Evolutionary conservation across 768 basidiomycete species (phyloP), one percentile per base, ranked within the genome.

Genomic region (Boletus fagicola): DNA sequence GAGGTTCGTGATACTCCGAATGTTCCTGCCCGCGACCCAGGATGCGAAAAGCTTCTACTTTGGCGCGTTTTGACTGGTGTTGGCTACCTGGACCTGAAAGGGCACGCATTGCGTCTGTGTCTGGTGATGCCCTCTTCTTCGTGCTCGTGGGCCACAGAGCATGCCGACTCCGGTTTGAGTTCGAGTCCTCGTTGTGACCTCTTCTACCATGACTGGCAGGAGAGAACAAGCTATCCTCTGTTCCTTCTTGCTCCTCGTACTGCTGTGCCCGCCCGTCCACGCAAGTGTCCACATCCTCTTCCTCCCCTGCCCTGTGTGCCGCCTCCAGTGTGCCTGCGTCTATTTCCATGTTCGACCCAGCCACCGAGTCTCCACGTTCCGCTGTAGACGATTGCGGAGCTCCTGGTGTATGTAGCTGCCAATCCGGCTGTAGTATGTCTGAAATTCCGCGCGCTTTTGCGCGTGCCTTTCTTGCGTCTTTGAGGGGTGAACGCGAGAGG

Each of bases 401-500:
- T 26, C 35, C 30, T 10, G 57, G n/a, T 9, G 53, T 38, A 35
- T 20, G 20, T n/a, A 36, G 35, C 6, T 31, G 56, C 10, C 47
- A 54, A 53, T 53, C 46, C 4, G 36, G 13, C 26, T 22, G 58
- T 50, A 52, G 35, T 60, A 56, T 28, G 51, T 61, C 28, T 62
- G 70, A 61, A 65, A 18, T 74, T 57, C 69, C 71, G 47, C 72
- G 62, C n/a, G 46, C 33, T 16, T 50, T 54, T 45, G 40, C 49
- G 9, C 13, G 76, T 68, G 51, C 63, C 76, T 45, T 63, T 49
- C 77, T 75, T 49, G 83, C 83, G 64, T 76, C 73, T 66, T 84
- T 84, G 72, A 84, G 72, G 2, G 83, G 82, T 22, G 82, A 84
- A 30, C 73, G 69, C 35, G 76, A 58, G 47, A 72, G 74, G 31